Conservation (phyloP, 2,329 filamentous ascomycete species). For the Cadophora sp. region DNA sequence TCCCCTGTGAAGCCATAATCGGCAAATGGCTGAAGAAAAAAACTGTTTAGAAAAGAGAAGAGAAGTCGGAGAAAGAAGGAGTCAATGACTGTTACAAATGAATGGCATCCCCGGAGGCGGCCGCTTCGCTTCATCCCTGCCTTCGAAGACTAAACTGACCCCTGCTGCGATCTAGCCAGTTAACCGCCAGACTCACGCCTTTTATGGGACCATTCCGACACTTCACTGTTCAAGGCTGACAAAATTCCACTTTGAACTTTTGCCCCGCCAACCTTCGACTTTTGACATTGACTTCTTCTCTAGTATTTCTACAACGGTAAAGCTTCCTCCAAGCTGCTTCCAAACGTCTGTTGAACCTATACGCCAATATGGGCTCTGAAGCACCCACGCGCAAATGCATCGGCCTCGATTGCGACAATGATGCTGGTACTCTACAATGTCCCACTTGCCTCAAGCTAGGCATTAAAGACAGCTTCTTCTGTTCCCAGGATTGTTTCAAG, state of each 20-base stretch:
- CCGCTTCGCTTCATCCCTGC: conserved; percentile 12
- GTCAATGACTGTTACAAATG: conserved; percentile 31
- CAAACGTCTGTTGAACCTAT: neutral
- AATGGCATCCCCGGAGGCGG: neutral
- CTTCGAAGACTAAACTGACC: conserved; percentile 20
- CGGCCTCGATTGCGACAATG: conserved; percentile 84
- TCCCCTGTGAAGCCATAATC: conserved; percentile 19
- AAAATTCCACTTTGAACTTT: conserved; percentile 27
- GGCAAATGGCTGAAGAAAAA: conserved; percentile 10
- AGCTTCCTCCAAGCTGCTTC: neutral
- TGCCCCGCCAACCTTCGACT: conserved; percentile 29
- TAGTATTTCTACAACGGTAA: neutral
- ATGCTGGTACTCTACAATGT: conserved; percentile 87
- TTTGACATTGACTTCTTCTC: neutral
- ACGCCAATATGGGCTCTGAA: conserved; percentile 45
- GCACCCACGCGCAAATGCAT: conserved; percentile 71
- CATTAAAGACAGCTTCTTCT: conserved; percentile 91
- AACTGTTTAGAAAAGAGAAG: neutral
- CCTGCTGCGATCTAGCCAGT: conserved; percentile 20
- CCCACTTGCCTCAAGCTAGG: conserved; percentile 92
- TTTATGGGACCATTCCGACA: conserved; percentile 13
- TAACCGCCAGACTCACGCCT: conserved; percentile 19
- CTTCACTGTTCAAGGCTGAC: conserved; percentile 30
- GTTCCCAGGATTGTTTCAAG: conserved; percentile 99
- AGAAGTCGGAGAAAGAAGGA: conserved; percentile 9